A percentile compares a stretch with the other conserved stretches of the same genome.
Conservation (phyloP, 441 rosid species). For the Viola pubescens region DNA sequence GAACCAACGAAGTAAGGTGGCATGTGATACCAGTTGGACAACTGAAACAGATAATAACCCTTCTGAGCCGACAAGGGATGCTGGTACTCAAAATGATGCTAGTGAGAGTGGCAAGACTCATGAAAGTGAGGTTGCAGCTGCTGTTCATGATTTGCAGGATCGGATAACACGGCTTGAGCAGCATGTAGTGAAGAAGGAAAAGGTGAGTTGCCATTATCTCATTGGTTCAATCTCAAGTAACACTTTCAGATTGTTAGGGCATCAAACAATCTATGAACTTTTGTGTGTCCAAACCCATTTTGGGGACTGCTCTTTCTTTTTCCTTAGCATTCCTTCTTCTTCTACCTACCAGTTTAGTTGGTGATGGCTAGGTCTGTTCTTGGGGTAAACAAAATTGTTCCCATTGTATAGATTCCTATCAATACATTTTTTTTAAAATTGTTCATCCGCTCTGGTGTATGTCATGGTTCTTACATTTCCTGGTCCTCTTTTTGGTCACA, state of each 20-base stretch:
- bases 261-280: too few species aligned
- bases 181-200: conserved; percentile 27
- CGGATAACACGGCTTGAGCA: conserved; percentile 35
- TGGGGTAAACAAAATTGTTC: not conserved
- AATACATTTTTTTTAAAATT: too few species aligned
- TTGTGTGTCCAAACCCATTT: not conserved
- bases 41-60: conserved; percentile 48
- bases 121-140: conserved; percentile 45
- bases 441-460: too few species aligned
- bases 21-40: conserved; percentile 37
- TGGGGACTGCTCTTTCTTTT: not conserved
- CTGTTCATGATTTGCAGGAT: conserved; percentile 36
- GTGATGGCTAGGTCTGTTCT: not conserved
- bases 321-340: not conserved
- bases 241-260: too few species aligned
- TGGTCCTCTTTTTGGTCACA: too few species aligned
- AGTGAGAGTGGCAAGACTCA: conserved; percentile 34
- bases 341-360: not conserved
- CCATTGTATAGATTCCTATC: too few species aligned
- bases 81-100: conserved; percentile 31
- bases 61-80: conserved; percentile 36
- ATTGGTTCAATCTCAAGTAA: too few species aligned
- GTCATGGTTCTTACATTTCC: too few species aligned
- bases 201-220: not conserved
- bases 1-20: conserved; percentile 37